phyloP scores from a whole-genome alignment of 2,329 filamentous ascomycete genomes.

The Grosmannia huntii region DNA sequence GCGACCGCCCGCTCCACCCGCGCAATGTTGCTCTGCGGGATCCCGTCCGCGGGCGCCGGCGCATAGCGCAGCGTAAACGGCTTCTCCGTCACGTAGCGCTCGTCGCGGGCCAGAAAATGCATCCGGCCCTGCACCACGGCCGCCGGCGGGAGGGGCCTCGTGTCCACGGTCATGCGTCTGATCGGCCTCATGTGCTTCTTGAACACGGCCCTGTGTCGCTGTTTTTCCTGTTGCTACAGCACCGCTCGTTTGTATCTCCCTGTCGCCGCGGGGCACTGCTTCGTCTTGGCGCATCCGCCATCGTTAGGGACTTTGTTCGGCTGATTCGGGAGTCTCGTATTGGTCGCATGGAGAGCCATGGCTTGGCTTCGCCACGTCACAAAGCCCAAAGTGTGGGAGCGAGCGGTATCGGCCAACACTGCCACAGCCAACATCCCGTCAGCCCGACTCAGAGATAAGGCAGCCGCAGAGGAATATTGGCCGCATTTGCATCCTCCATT shows the following conservation, averaged over 20 bases:
- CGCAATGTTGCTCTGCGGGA: slow-evolving; percentile 11
- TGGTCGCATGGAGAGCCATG: not conserved
- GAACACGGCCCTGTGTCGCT: not conserved
- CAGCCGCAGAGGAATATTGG: not conserved
- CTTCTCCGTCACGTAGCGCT: slow-evolving; percentile 9
- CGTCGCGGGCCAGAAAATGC: slow-evolving; percentile 9
- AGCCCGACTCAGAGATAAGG: not conserved
- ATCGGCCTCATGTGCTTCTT: not conserved
- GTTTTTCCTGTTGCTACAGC: not conserved
- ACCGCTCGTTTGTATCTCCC: not conserved
- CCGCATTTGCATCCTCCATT: not conserved
- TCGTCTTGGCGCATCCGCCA: not conserved
- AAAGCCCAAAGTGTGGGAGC: not conserved
- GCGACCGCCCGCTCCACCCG: slow-evolving; percentile 7
- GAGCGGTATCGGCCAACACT: not conserved
- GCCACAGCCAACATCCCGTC: not conserved
- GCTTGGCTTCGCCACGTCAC: not conserved
- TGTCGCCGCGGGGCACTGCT: not conserved
- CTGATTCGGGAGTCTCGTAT: not conserved
- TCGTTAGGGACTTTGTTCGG: not conserved
- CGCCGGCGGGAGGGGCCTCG: not conserved
- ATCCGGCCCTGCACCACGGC: slow-evolving; percentile 3
- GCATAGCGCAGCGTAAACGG: slow-evolving; percentile 11
- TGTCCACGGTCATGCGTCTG: not conserved
- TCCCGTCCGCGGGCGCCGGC: slow-evolving; percentile 6